Base-by-base conservation (phyloP, 306 rosid species). In the Elaeagnus macrophylla region DNA sequence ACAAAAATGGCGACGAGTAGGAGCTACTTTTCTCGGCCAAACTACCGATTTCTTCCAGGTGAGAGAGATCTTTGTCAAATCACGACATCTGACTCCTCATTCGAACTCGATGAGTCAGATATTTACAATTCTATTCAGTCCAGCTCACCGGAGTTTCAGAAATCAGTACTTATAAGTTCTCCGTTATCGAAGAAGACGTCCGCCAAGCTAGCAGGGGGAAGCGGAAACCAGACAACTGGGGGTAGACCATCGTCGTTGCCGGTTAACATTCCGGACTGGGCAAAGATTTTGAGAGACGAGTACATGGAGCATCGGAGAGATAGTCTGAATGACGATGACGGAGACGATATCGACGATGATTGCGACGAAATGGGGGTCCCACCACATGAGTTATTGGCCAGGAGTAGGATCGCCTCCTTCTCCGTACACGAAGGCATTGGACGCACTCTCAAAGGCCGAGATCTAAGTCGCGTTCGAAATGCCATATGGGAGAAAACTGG, bases 391-490 rank as follows among this genome's bases (percentile, higher is more conserved):
- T 80, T 80, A 37, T 68, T 89, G 59, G 97, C 96, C 45, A 64
- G 83, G 74, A 80, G 78, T 54, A 76, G 93, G 74, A 89, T 77
- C 39, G 89, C 87, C 12, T 85, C 97, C 7, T 85, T 77, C 39
- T 89, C 95, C 35, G 89, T 89, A 7, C 95, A 89, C 50, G 97
- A 89, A 79, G 97, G 97, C 7, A 69, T 75, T 6, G 97, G 97
- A 3, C 85, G 97, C 70, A 89, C 97, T 7, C 59, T 85, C 53
- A 89, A 89, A 67, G 97, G 97, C 13, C 81, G 95, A 39, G 97
- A 89, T 85, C 95, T 89, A 32, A 89, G 95, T 62, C 55, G 86
- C 62, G 95, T 89, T 37, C 64, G 95, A 57, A 85, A 89, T 57
- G 84, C 89, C 7, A 82, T 89, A 67, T 89, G 89, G 93, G 89